phyloP scores from a whole-genome alignment of 305 asterid genomes.

The Ajuga reptans region DNA sequence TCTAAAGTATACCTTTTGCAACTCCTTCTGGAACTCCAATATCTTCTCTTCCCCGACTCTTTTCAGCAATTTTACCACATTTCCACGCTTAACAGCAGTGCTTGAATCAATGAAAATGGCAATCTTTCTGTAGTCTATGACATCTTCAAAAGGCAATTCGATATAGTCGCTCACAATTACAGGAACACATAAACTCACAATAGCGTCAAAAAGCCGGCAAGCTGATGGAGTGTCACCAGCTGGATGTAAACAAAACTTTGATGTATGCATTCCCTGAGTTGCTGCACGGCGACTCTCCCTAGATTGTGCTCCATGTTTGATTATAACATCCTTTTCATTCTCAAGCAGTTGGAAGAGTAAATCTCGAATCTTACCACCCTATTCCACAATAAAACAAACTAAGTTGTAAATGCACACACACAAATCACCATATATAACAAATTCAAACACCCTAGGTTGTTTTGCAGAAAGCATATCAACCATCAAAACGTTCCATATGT shows the following conservation, averaged over 20 bases:
- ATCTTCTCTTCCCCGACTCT: conserved; percentile 43
- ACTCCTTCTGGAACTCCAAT: conserved; percentile 68
- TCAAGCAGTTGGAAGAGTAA: conserved; percentile 84
- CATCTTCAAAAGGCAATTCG: conserved; percentile 95
- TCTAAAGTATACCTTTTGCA: conserved; percentile 51
- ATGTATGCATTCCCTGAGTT: conserved; percentile 84
- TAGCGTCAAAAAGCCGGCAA: conserved; percentile 94
- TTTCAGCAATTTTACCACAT: conserved; percentile 68
- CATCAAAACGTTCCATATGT: neutral
- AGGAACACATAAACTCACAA: conserved; percentile 87
- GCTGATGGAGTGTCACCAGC: conserved; percentile 99
- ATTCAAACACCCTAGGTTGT: neutral
- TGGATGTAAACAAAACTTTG: conserved; percentile 89
- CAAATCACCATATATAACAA: neutral
- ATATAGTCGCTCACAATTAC: conserved; percentile 80
- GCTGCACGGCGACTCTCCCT: conserved; percentile 95
- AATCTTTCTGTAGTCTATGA: conserved; percentile 75
- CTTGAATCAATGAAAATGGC: conserved; percentile 69
- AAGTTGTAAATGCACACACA: neutral
- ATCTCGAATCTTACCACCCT: conserved; percentile 96
- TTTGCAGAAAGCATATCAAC: neutral
- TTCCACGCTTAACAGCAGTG: conserved; percentile 63
- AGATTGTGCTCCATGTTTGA: conserved; percentile 89
- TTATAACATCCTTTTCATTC: conserved; percentile 62
- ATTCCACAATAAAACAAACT: conserved; percentile 15